Conservation (phyloP, 371 early-diverging fungal genomes). For the Lichtheimia hyalospora region DNA sequence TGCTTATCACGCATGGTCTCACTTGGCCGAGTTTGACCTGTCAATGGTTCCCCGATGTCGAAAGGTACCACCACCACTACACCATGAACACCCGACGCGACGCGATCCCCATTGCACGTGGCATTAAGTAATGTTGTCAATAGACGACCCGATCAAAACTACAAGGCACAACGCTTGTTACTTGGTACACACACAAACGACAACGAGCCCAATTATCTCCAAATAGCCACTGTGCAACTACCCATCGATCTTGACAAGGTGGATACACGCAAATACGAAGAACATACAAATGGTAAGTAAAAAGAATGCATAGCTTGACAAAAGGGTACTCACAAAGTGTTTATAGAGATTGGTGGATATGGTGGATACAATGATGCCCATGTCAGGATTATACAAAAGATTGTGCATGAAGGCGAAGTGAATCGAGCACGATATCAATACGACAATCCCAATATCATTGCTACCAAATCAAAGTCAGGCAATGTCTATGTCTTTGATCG, state of each 20-base stretch:
- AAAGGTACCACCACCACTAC: conserved; percentile 49
- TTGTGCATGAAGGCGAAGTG: conserved; percentile 94
- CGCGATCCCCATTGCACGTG: background rate
- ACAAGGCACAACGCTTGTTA: conserved; percentile 69
- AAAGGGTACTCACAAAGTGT: too few species aligned
- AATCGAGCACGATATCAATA: conserved; percentile 96
- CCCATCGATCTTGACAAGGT: conserved; percentile 71
- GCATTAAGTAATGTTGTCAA: background rate
- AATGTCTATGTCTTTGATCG: conserved; percentile 96
- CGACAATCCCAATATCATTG: conserved; percentile 90
- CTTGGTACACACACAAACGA: conserved; percentile 98
- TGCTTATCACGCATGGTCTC: conserved; percentile 94
- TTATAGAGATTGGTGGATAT: conserved; percentile 74
- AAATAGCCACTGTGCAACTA: conserved; percentile 87
- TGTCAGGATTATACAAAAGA: conserved; percentile 81
- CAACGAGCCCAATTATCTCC: conserved; percentile 92
- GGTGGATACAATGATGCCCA: conserved; percentile 67
- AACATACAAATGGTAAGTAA: conserved; percentile 66
- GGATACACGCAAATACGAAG: conserved; percentile 66
- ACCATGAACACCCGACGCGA: background rate
- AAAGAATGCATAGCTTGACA: too few species aligned
- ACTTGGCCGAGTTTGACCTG: conserved; percentile 98
- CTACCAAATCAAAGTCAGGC: conserved; percentile 88
- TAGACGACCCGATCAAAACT: conserved; percentile 16
- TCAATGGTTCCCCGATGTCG: conserved; percentile 97